Base-by-base conservation (phyloP, 139 green algal species). In the Coelastrella sp. region DNA sequence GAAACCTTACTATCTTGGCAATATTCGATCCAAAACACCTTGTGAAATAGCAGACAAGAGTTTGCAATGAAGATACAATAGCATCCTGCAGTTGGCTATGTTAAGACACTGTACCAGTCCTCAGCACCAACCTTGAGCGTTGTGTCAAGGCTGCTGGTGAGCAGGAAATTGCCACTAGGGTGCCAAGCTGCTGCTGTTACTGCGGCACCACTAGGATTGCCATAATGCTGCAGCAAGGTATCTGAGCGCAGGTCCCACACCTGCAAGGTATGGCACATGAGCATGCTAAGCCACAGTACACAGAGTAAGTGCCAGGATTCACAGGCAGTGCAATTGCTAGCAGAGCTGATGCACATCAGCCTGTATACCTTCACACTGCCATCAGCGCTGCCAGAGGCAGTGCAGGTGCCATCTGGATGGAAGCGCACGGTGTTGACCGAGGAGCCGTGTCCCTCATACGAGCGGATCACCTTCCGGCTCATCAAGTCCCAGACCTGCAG, bases 321-420 rank as follows among this genome's bases (percentile, higher is more conserved):
- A n/a, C n/a, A n/a, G n/a, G n/a, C n/a, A n/a, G n/a, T n/a, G n/a
- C n/a, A n/a, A n/a, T n/a, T n/a, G n/a, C n/a, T n/a, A n/a, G n/a
- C n/a, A 23, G 45, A 57, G 45, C 45, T 57, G 45, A 13, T 57
- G 45, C 45, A 57, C 15, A 57, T 53, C 45, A n/a, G n/a, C n/a
- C n/a, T n/a, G n/a, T n/a, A n/a, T n/a, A 88, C 71, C 89, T 95
- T 95, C 88, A 98, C 92, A 53, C 79, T 89, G 60, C 88, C 89
- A 86, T 98, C 93, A 5, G 87, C 90, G 66, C 90, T 81, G 37
- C 75, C 87, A 43, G 91, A 88, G 9, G 93, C 95, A 8, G 97
- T 80, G 87, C 93, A 97, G 15, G 93, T 97, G 68, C 95, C 95
- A 68, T 98, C 95, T 1, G 95, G 95, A 85, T 96, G 94, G 82